Base-by-base conservation (phyloP, 176 grass and related monocot species). In the Oryza longistaminata region DNA sequence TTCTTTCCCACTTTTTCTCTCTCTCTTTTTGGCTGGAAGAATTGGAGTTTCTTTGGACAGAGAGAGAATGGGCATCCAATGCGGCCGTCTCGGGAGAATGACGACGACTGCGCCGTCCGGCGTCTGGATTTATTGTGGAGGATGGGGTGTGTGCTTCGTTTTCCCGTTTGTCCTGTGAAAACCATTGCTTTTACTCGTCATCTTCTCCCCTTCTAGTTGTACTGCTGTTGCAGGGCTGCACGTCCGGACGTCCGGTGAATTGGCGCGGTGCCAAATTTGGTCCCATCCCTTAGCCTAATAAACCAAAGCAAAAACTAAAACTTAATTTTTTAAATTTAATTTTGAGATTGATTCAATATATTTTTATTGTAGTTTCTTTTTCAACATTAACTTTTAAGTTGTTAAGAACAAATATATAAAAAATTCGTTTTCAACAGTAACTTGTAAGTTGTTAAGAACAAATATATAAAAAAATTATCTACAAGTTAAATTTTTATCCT, bases 71-170 rank as follows among this genome's bases (percentile, higher is more conserved):
- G 43, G 88, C 79, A 90, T 90, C 88, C 84, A 87, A 90, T 80
- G 87, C 70, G 73, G 73, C 49, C 64, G 83, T 58, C 83, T 86
- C 79, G 73, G 68, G 72, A 90, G 70, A 5, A 70, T 66, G 83
- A 68, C 70, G 81, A 45, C 71, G 43, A 78, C 35, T 64, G 73
- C 64, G 79, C 78, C 45, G 74, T 74, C 78, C 48, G 76, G 76
- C 46, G 49, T 11, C 25, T 40, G 75, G 29, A 80, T 87, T 87
- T 90, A 90, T 84, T 83, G 81, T 11, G 70, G 69, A 49, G 64
- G 3, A 76, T 42, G 45, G 1, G 44, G 19, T 26, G 19, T 60
- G 21, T 10, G 44, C 52, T 15, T 33, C 21, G 5, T 65, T 42
- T 42, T 37, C 31, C 17, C 7, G 5, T 33, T 33, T 34, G 25